Evolutionary conservation across 2,329 filamentous ascomycete genomes (phyloP), one percentile per base, ranked within the genome.

Genomic region (Ceratocystis harringtonii): DNA sequence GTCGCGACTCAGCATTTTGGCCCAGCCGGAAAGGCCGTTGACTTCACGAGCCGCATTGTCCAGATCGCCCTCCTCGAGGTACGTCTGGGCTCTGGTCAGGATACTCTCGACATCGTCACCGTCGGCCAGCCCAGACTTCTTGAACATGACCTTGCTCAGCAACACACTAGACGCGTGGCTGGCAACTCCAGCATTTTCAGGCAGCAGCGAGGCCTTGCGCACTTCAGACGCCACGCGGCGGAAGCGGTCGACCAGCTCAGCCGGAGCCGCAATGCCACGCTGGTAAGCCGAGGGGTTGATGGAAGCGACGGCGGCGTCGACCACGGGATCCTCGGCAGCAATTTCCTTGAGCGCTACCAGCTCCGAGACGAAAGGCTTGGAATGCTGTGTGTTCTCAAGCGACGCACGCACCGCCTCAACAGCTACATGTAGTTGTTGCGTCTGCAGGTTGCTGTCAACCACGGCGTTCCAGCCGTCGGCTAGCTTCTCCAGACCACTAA

Each of bases 261-360:
- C 81, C 0, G 89, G 80, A 15, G 88, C 90, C 28, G 91, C 85
- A 66, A 99, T 86, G 67, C 94, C 94, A 65, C 87, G 87, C 77
- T 97, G 94, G 79, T 99, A 99, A 22, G 94, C 90, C 10, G 83
- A 79, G 2, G 94, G 94, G 79, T 95, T 95, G 76, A 99, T 95
- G 36, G 91, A 95, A n/a, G 89, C 88, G 71, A 99, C 95, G 67
- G 94, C 94, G 3, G 92, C 92, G 70, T 90, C 87, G 68, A 99
- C 90, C 5, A 97, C 88, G 0, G 89, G 79, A 73, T 96, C 89
- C 63, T 90, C 88, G 36, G 83, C 81, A 3, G 90, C 90, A 70
- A 96, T 89, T 75, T 96, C 91, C 78, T 96, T 96, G 65, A 99
- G 83, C 2, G 94, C 94, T 22, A 95, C 90, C 15, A 99, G 85